Base-by-base conservation (phyloP, 1,284 basidiomycete species). In the Rhodofomes roseus region DNA sequence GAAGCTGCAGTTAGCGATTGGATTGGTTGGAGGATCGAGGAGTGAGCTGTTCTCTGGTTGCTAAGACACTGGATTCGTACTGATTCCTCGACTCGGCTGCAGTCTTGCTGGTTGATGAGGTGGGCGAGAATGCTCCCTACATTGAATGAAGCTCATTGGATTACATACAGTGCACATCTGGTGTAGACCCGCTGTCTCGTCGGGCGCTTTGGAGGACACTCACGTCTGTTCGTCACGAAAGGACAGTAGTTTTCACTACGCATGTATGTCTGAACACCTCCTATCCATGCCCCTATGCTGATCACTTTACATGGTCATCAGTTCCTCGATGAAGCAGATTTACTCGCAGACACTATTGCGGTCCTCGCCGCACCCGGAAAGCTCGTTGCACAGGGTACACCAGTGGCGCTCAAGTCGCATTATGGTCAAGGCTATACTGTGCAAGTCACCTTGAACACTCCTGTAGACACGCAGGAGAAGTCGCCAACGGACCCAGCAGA, bases 241-340 rank as follows among this genome's bases (percentile, higher is more conserved):
- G 88, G 25, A 86, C 85, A 0, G 80, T 89, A 41, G 74, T 90
- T 8, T 84, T 90, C 65, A 90, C 87, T 0, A 90, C 87, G 1
- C 88, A 90, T 70, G 84, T 84, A 64, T 61, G 81, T 70, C 9
- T 39, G 31, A 4, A 22, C 8, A 48, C 54, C 36, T 3, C 4
- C 9, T 54, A 43, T 59, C 56, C 18, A 55, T 61, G 16, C 62
- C 44, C 48, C 34, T 51, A 40, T 18, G 40, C 20, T 63, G 22
- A 52, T 16, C 29, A 34, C n/a, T n/a, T n/a, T n/a, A 60, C 27
- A 43, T 29, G 4, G 8, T 43, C 31, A 9, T 22, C 64, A 85
- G 81, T 89, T 92, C 72, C 77, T 92, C 4, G 91, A 93, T 64
- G 90, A 93, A 73, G 90, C 90, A 0, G 91, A 93, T 68, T 77